These are phyloP conservation scores for Cornus controversa DNA, from an alignment of 148 eudicot genomes.

Conservation along the genomic window DNA sequence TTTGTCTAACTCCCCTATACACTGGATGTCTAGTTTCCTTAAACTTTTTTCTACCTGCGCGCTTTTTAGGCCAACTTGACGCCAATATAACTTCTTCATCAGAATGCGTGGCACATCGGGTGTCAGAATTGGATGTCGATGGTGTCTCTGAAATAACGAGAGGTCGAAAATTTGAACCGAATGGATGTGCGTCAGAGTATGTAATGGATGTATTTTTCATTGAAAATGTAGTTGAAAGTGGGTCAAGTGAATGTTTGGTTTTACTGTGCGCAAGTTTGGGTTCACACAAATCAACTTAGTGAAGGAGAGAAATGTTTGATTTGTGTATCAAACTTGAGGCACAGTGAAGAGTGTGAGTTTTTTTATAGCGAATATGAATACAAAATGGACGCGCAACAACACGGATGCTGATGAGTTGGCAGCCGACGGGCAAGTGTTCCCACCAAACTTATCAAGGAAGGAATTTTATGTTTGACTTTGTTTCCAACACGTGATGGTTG, in stretches of 20 bases:
- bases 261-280: too few species aligned
- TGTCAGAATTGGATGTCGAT: not conserved
- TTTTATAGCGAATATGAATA: too few species aligned
- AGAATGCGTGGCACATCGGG: slow-evolving; percentile 1
- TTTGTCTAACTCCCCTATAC: slow-evolving; percentile 49
- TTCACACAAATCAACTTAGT: too few species aligned
- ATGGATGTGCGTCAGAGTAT: not conserved
- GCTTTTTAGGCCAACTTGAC: slow-evolving; percentile 40
- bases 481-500: too few species aligned
- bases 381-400: not conserved
- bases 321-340: too few species aligned
- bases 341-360: too few species aligned
- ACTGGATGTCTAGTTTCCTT: slow-evolving; percentile 63
- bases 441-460: too few species aligned
- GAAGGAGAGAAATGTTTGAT: too few species aligned
- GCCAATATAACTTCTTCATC: slow-evolving; percentile 37
- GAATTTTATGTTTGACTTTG: too few species aligned
- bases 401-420: not conserved
- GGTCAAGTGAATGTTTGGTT: too few species aligned
- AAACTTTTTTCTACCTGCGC: slow-evolving; percentile 54
- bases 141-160: not conserved
- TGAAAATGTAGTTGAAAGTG: not conserved
- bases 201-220: not conserved
- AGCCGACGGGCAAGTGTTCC: too few species aligned
- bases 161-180: not conserved